These are phyloP conservation scores for Leccinum fallax DNA, from an alignment of 1,284 basidiomycete genomes.

Conservation along the genomic window DNA sequence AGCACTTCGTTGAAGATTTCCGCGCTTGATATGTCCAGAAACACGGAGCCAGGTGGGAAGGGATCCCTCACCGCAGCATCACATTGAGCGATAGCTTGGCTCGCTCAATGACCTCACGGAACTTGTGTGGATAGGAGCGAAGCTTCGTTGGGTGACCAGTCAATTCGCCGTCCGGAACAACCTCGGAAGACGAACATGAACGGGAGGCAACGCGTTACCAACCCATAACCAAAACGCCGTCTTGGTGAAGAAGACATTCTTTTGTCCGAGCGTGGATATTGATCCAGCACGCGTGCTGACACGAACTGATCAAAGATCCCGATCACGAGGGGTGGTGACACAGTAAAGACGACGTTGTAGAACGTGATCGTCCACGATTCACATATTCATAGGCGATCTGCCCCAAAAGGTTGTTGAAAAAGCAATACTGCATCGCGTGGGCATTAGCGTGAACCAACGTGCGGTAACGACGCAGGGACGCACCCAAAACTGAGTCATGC, in stretches of 20 bases:
- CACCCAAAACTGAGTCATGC: conserved; percentile 98
- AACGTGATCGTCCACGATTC: conserved; percentile 98
- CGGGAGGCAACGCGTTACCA: conserved; percentile 71
- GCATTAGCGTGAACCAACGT: background rate
- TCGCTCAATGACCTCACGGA: no score
- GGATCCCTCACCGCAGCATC: no score
- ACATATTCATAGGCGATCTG: conserved; percentile 79
- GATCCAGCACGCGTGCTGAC: conserved; percentile 92
- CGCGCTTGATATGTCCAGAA: no score
- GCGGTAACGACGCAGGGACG: conserved; percentile 22
- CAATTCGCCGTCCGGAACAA: no score
- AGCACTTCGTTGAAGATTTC: no score
- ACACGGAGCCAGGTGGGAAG: no score
- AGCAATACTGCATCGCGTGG: conserved; percentile 73
- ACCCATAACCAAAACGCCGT: conserved; percentile 97
- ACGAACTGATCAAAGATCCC: conserved; percentile 99
- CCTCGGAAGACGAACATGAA: no score
- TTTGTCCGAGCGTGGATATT: conserved; percentile 94
- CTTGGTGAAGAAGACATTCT: conserved; percentile 90
- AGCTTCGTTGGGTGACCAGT: no score
- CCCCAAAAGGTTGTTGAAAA: conserved; percentile 98
- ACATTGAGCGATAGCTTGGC: no score
- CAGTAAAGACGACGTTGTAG: conserved; percentile 93
- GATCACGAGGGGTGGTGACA: conserved; percentile 95
- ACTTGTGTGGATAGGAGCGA: no score